Percentiles rank a stretch among this genome's conserved stretches.
These are phyloP conservation scores for Ceratocystiopsis sp. DNA, from an alignment of 2,329 filamentous ascomycete genomes.

Conservation along the genomic window DNA sequence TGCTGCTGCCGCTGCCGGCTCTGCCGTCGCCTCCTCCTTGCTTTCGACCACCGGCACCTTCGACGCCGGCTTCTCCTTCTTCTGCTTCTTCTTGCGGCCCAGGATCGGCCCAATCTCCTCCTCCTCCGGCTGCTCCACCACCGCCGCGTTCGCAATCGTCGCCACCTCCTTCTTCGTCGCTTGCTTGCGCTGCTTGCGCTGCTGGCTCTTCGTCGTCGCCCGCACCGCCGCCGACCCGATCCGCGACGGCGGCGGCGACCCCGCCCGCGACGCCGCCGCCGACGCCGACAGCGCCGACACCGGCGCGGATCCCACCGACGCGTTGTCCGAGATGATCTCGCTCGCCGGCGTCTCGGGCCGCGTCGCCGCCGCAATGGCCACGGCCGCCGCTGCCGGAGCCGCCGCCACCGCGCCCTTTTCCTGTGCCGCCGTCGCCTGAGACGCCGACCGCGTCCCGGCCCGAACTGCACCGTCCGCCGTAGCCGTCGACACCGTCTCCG, in stretches of 20 bases:
- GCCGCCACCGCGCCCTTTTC: constrained; percentile 2
- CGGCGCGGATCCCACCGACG: constrained; percentile 56
- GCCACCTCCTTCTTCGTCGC: constrained; percentile 46
- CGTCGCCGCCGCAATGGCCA: constrained; percentile 11
- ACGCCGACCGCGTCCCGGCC: background rate
- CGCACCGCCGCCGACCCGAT: constrained; percentile 53
- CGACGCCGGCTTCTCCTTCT: constrained; percentile 44
- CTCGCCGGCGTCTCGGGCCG: constrained; percentile 57
- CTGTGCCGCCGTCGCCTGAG: constrained; percentile 13
- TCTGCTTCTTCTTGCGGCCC: constrained; percentile 71
- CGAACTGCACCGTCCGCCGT: constrained; percentile 12
- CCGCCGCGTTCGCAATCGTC: constrained; percentile 18
- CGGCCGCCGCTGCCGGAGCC: background rate
- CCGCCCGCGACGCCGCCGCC: constrained; percentile 39
- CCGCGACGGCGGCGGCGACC: constrained; percentile 42
- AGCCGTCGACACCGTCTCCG: constrained; percentile 21
- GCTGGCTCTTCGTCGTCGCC: constrained; percentile 58
- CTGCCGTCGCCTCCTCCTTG: no score
- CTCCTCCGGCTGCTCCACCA: constrained; percentile 9
- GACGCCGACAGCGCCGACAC: constrained; percentile 23
- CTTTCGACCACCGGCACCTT: constrained; percentile 3
- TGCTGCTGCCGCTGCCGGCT: constrained; percentile 7
- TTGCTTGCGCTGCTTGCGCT: constrained; percentile 59
- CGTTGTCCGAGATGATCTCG: constrained; percentile 60
- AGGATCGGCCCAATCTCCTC: constrained; percentile 51